These are phyloP conservation scores for Trametopsis cervina DNA, from an alignment of 768 basidiomycete genomes.

Conservation along the genomic window DNA sequence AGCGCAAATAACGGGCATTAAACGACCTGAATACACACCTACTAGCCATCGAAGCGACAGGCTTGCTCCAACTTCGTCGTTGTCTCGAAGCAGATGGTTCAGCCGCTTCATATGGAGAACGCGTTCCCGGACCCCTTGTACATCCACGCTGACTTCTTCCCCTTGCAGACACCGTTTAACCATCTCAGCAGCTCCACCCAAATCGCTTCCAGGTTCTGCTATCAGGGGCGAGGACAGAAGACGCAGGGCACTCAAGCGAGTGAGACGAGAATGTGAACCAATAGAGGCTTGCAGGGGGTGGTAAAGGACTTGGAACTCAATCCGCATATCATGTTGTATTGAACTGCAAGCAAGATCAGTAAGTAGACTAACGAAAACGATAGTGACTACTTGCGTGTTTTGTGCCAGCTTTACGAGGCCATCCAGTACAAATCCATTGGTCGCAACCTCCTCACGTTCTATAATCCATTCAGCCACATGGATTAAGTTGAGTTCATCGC, in stretches of 20 bases:
- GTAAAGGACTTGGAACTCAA: conserved; percentile 45
- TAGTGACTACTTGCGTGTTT: conserved; percentile 34
- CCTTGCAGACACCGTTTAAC: conserved; percentile 66
- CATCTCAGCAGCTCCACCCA: conserved; percentile 42
- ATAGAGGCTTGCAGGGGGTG: conserved; percentile 44
- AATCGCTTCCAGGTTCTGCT: too few relatives aligned
- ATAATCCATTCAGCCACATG: not conserved
- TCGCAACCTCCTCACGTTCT: not conserved
- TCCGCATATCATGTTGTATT: not conserved
- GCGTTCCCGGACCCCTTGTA: conserved; percentile 79
- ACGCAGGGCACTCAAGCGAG: conserved; percentile 60
- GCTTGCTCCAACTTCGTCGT: conserved; percentile 52
- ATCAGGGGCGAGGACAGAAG: conserved; percentile 53
- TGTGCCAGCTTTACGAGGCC: conserved; percentile 44
- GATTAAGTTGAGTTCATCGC: conserved; percentile 35
- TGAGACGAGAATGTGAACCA: conserved; percentile 62
- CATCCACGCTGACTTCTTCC: conserved; percentile 74
- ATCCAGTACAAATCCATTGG: conserved; percentile 37
- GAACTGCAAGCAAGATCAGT: not conserved
- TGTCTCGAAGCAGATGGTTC: conserved; percentile 50
- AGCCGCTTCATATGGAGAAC: conserved; percentile 72
- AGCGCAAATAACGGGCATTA: not conserved
- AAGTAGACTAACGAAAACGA: not conserved
- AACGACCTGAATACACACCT: conserved; percentile 37
- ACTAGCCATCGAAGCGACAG: conserved; percentile 67